Percentiles rank a stretch among this genome's conserved stretches.
Evolutionary conservation across 1,139 yeast genomes (phyloP).

Genomic region (Suhomyces bolitotheri): DNA sequence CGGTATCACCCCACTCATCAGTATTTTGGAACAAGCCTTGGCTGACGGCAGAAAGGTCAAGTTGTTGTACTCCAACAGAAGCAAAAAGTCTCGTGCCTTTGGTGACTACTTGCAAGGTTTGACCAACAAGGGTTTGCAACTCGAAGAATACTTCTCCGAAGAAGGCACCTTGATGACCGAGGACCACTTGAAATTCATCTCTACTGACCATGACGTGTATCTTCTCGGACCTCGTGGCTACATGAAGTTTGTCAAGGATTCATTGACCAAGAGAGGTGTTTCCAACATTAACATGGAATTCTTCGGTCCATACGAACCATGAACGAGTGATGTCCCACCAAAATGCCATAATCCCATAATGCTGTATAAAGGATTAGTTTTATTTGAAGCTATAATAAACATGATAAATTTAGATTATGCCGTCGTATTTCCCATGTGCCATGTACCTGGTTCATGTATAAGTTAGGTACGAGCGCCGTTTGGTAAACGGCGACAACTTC

Average conservation of each 20-base stretch:
- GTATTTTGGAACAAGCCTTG: conserved; percentile 48
- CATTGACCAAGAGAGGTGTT: conserved; percentile 17
- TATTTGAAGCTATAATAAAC: no score
- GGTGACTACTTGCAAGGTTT: conserved; percentile 22
- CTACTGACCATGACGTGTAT: conserved; percentile 28
- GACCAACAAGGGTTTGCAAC: conserved; percentile 18
- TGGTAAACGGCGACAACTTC: no score
- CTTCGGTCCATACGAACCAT: conserved; percentile 21
- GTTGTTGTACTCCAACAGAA: conserved; percentile 32
- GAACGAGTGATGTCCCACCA: no score
- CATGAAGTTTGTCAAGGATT: conserved; percentile 30
- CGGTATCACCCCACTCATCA: conserved; percentile 64
- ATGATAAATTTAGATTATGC: no score
- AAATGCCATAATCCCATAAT: no score
- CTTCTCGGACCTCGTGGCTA: conserved; percentile 38
- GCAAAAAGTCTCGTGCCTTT: conserved; percentile 29
- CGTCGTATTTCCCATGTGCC: no score
- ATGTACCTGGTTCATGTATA: no score
- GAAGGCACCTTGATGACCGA: conserved; percentile 6
- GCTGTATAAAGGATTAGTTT: no score
- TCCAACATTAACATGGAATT: conserved; percentile 20
- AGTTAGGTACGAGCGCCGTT: no score
- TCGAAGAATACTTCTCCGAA: conserved; percentile 25
- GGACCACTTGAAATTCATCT: conserved; percentile 19
- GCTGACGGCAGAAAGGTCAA: conserved; percentile 27